These are phyloP conservation scores for Daldinia childiae DNA, from an alignment of 495 filamentous ascomycete genomes.

Conservation along the genomic window DNA sequence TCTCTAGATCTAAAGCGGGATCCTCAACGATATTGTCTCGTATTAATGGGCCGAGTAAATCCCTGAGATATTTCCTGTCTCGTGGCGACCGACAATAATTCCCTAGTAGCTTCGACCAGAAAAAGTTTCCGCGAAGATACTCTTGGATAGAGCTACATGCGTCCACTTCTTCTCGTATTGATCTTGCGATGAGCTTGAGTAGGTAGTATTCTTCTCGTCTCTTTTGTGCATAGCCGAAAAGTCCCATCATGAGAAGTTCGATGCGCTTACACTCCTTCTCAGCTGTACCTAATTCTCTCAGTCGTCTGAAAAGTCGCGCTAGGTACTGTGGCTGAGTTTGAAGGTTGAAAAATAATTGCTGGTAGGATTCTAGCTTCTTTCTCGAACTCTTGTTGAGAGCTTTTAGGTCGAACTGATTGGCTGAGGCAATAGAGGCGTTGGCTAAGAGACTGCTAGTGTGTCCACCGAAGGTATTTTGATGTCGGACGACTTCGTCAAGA, in stretches of 20 bases:
- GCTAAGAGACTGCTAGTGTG: slow-evolving; percentile 86
- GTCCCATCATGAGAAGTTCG: slow-evolving; percentile 92
- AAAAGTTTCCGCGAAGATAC: slow-evolving; percentile 88
- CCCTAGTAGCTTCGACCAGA: slow-evolving; percentile 86
- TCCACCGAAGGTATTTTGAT: slow-evolving; percentile 96
- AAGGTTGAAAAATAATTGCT: slow-evolving; percentile 96
- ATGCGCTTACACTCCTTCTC: slow-evolving; percentile 94
- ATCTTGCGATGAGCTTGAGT: slow-evolving; percentile 83
- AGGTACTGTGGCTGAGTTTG: slow-evolving; percentile 98
- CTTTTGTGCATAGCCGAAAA: slow-evolving; percentile 98
- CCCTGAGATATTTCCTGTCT: slow-evolving; percentile 90
- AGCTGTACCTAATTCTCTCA: slow-evolving; percentile 83
- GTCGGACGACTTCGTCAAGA: slow-evolving; percentile 94
- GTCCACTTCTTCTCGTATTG: slow-evolving; percentile 88
- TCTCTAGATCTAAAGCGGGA: slow-evolving; percentile 88
- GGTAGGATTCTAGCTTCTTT: slow-evolving; percentile 94
- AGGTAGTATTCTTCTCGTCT: slow-evolving; percentile 96
- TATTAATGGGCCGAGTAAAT: slow-evolving; percentile 82
- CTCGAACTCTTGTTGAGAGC: slow-evolving; percentile 95
- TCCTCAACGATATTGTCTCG: slow-evolving; percentile 92
- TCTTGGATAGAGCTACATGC: slow-evolving; percentile 77
- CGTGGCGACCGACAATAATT: slow-evolving; percentile 92
- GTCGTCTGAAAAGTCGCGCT: slow-evolving; percentile 81
- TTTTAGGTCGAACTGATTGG: slow-evolving; percentile 95
- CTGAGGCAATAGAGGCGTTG: slow-evolving; percentile 85